Base-by-base conservation (phyloP, 352 stramenopile species). In the Globisporangium rhizosaccharum region DNA sequence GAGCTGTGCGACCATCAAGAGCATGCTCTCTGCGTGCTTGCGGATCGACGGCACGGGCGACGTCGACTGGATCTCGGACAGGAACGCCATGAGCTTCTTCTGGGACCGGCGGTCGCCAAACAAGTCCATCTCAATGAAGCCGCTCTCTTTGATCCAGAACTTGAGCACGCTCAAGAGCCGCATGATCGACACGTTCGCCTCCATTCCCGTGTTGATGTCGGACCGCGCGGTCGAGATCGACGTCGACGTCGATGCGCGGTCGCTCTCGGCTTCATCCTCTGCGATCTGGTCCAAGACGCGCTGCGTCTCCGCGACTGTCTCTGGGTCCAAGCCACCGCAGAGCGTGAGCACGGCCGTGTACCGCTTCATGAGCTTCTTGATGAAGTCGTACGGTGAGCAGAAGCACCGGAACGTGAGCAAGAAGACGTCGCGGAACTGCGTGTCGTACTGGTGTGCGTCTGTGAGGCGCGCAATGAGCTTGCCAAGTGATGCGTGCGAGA, bases 111-210 rank as follows among this genome's bases (percentile, higher is more conserved):
- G 78, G 50, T 93, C 83, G 39, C 79, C 65, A 0, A 62, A 48
- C 44, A 95, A 44, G 65, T 95, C 85, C 56, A 84, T 72, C 18
- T 93, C 80, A 37, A 95, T 92, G 66, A 83, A 95, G 0, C 76
- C 77, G 53, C 82, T 92, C 53, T 95, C 85, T 54, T 91, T 92
- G 65, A 95, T 91, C 85, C 85, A 95, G 51, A 81, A 95, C 61
- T 95, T 95, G 56, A 95, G 71, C 12, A 95, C 82, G 56, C 79
- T 93, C 41, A 95, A 71, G 20, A 92, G 52, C 6, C 85, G 82
- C 84, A 95, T 95, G 61, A 95, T 92, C 10, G 83, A 92, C 18
- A 95, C 79, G 49, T 79, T 92, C 23, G 82, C 85, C 57, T 92
- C 83, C 72, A 90, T 85, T 33, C 73, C 71, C 7, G 82, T 88